These are phyloP conservation scores for Neurospora sp. DNA, from an alignment of 2,329 filamentous ascomycete species.

Conservation along the genomic window DNA sequence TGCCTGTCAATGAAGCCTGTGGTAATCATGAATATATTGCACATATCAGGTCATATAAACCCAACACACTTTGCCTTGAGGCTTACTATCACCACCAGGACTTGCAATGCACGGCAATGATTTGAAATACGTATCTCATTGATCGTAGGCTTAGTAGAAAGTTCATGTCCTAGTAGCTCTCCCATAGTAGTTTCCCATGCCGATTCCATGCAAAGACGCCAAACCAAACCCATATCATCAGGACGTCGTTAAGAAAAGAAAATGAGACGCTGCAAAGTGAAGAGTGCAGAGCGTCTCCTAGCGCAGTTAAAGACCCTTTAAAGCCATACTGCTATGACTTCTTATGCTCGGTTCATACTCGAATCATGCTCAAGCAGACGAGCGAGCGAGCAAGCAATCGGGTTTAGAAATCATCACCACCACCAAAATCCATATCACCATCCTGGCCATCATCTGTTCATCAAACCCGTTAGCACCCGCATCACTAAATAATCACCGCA, in stretches of 20 bases:
- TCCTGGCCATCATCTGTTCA: slow-evolving; percentile 24
- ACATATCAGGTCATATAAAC: neutral
- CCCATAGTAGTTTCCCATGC: neutral
- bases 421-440: slow-evolving; percentile 24
- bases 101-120: neutral
- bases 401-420: slow-evolving; percentile 14
- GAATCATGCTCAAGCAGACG: neutral
- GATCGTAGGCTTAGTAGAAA: neutral
- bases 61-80: neutral
- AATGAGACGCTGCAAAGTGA: neutral
- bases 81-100: neutral
- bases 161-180: neutral
- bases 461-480: slow-evolving; percentile 9
- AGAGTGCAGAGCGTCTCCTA: neutral
- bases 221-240: neutral
- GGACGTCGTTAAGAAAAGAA: neutral
- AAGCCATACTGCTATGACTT: too few relatives aligned
- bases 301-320: neutral
- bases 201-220: neutral
- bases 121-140: neutral
- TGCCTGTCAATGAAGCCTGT: neutral
- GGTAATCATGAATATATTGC: neutral
- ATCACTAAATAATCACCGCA: neutral
- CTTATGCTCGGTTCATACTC: too few relatives aligned
- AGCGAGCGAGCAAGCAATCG: neutral